A percentile compares a stretch with the other conserved stretches of the same genome.
These are phyloP conservation scores for Ganoderma lingzhi DNA, from an alignment of 1,284 basidiomycete genomes.

Conservation along the genomic window DNA sequence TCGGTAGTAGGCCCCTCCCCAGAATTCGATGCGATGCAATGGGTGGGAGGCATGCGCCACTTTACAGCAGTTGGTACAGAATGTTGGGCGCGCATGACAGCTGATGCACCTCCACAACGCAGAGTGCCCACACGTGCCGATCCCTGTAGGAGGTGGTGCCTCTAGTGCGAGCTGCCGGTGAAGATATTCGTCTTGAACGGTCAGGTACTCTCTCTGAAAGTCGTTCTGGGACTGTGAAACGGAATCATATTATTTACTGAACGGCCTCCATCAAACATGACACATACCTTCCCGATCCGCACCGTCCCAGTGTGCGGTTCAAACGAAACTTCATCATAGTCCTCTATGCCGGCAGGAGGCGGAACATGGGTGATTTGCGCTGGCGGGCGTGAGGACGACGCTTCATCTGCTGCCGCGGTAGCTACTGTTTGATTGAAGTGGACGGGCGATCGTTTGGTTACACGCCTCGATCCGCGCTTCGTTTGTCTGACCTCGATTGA, in stretches of 20 bases:
- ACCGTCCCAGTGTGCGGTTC: background rate
- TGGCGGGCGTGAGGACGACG: too few relatives aligned
- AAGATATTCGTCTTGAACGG: background rate
- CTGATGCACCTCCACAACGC: background rate
- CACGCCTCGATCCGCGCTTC: too few relatives aligned
- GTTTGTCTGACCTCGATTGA: too few relatives aligned
- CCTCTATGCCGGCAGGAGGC: too few relatives aligned
- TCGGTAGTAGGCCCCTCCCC: background rate
- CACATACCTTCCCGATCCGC: background rate
- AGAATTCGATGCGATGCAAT: background rate
- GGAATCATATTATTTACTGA: too few relatives aligned
- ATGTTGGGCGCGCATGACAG: background rate
- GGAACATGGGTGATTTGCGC: too few relatives aligned
- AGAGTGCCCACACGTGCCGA: background rate
- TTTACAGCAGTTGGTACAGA: background rate
- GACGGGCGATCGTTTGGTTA: too few relatives aligned
- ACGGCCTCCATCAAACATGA: background rate
- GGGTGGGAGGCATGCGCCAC: background rate
- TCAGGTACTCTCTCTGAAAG: background rate
- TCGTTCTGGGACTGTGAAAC: background rate
- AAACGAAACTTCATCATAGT: too few relatives aligned
- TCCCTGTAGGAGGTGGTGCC: background rate
- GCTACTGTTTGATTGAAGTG: too few relatives aligned
- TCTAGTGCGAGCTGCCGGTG: background rate
- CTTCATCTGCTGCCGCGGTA: too few relatives aligned